These are phyloP conservation scores for Colletotrichum musicola DNA, from an alignment of 2,329 filamentous ascomycete species.

Conservation along the genomic window DNA sequence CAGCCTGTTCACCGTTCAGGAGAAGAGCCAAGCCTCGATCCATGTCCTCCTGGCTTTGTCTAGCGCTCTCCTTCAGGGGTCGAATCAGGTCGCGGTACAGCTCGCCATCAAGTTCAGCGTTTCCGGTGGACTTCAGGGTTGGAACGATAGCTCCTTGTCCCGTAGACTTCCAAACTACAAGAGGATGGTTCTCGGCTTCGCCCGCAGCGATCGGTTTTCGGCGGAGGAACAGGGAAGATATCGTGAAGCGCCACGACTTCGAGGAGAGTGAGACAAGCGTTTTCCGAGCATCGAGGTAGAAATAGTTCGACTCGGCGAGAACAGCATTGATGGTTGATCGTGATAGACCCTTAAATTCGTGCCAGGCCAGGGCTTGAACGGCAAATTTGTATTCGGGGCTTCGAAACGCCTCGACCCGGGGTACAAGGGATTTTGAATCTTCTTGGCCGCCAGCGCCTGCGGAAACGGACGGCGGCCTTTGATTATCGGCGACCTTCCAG, in stretches of 20 bases:
- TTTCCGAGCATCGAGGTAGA: constrained; percentile 78
- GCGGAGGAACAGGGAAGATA: constrained; percentile 78
- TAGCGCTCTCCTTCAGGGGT: constrained; percentile 62
- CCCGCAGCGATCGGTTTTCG: constrained; percentile 67
- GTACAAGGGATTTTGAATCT: constrained; percentile 49
- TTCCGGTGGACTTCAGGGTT: constrained; percentile 74
- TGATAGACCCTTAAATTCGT: constrained; percentile 82
- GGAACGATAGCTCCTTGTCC: constrained; percentile 68
- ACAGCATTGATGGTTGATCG: constrained; percentile 82
- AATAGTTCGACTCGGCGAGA: constrained; percentile 84
- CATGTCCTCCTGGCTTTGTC: constrained; percentile 58
- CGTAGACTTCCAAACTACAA: constrained; percentile 71
- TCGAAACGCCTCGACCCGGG: constrained; percentile 75
- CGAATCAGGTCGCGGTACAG: constrained; percentile 69
- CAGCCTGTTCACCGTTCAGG: constrained; percentile 71
- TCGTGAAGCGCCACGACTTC: constrained; percentile 82
- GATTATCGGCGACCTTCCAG: constrained; percentile 61
- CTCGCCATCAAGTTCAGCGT: constrained; percentile 72
- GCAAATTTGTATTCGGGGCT: constrained; percentile 76
- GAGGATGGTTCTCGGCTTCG: constrained; percentile 70
- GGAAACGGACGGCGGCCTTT: constrained; percentile 46
- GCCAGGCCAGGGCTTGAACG: constrained; percentile 75
- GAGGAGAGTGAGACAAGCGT: constrained; percentile 77
- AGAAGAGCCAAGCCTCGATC: constrained; percentile 66
- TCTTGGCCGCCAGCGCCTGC: background rate